phyloP scores from a whole-genome alignment of 192 early-diverging fungal species.

The Coemansia aciculifera region DNA sequence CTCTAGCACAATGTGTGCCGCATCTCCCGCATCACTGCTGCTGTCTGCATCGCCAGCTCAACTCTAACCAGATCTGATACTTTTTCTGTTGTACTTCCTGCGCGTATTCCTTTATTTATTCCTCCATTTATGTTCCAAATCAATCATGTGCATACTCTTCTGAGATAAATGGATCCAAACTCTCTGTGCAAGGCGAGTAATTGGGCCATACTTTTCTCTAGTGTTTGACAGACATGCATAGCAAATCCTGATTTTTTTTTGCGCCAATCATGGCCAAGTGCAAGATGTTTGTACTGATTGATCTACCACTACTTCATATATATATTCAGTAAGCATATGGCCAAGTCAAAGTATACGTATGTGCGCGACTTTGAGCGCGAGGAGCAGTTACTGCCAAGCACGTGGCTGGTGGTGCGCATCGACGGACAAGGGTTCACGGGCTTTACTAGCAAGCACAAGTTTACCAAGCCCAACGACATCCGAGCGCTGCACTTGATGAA shows the following conservation, averaged over 20 bases:
- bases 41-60: not conserved
- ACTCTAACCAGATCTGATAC: not conserved
- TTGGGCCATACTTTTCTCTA: not conserved
- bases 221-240: not conserved
- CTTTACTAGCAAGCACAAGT: conserved; percentile 77
- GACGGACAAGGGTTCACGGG: conserved; percentile 90
- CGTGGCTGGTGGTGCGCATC: conserved; percentile 88
- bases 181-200: not conserved
- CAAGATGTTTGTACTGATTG: not conserved
- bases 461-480: conserved; percentile 78
- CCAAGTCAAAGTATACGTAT: conserved; percentile 92
- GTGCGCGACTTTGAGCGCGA: conserved; percentile 85
- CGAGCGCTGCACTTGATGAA: conserved; percentile 82
- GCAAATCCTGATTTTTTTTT: not conserved
- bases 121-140: not conserved
- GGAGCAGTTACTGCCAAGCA: conserved; percentile 76
- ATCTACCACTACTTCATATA: not conserved
- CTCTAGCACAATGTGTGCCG: not conserved
- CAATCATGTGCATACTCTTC: not conserved
- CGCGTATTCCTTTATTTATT: not conserved
- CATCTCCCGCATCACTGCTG: not conserved
- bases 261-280: not conserved
- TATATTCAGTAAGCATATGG: conserved; percentile 59
- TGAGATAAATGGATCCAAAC: not conserved
- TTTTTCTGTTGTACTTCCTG: not conserved